A percentile compares a stretch with the other conserved stretches of the same genome.
These are phyloP conservation scores for Lactarius akahatsu DNA, from an alignment of 768 basidiomycete genomes.

Conservation along the genomic window DNA sequence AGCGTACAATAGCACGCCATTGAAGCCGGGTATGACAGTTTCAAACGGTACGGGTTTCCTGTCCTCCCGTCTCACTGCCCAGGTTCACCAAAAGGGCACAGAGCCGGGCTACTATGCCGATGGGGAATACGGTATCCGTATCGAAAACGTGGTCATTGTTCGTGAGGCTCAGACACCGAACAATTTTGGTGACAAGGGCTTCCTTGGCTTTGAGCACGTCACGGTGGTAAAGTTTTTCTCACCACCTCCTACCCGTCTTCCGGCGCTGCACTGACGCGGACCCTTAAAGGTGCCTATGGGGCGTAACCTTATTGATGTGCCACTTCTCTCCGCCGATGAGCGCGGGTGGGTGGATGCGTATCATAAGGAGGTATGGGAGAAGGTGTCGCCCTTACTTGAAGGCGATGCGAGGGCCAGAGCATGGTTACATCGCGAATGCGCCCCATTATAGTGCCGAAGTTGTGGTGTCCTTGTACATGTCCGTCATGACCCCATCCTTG, in stretches of 20 bases:
- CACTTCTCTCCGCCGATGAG: slow-evolving; percentile 66
- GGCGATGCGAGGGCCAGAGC: slow-evolving; percentile 57
- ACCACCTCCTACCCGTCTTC: not conserved
- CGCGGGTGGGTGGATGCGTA: slow-evolving; percentile 81
- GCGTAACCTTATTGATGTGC: slow-evolving; percentile 69
- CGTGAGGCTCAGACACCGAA: slow-evolving; percentile 64
- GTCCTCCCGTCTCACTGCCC: not conserved
- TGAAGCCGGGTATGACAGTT: slow-evolving; percentile 86
- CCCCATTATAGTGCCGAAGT: slow-evolving; percentile 33
- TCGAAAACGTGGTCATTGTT: slow-evolving; percentile 87
- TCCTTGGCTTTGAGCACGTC: slow-evolving; percentile 79
- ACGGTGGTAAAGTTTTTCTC: slow-evolving; percentile 67
- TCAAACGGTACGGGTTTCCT: slow-evolving; percentile 60
- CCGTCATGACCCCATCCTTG: not conserved
- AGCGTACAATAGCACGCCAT: slow-evolving; percentile 66
- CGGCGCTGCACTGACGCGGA: slow-evolving; percentile 9
- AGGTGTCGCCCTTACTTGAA: slow-evolving; percentile 68
- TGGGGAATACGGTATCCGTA: slow-evolving; percentile 87
- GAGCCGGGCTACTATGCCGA: slow-evolving; percentile 94
- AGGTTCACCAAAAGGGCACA: slow-evolving; percentile 28
- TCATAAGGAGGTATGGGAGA: slow-evolving; percentile 71
- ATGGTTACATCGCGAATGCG: slow-evolving; percentile 64
- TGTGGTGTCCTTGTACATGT: not conserved
- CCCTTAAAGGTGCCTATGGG: slow-evolving; percentile 73
- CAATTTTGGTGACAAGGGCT: slow-evolving; percentile 82